phyloP scores from a whole-genome alignment of 192 early-diverging fungal species.

The Coemansia sp. region DNA sequence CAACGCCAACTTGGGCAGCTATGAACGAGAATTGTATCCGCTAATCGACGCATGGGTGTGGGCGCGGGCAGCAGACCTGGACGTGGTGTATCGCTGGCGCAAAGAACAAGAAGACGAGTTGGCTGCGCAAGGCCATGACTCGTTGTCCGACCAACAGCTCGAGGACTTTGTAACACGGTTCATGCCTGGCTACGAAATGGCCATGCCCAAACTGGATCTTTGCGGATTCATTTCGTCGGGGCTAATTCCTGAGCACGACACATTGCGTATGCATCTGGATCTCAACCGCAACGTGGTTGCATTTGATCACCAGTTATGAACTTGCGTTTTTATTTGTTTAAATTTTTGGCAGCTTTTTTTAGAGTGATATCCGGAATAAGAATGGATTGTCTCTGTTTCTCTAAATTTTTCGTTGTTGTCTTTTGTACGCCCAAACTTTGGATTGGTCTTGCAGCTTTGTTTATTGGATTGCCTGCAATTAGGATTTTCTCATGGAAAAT shows the following conservation, averaged over 20 bases:
- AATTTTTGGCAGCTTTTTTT: neutral
- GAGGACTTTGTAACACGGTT: constrained; percentile 81
- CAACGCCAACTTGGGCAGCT: constrained; percentile 40
- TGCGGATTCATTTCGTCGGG: constrained; percentile 42
- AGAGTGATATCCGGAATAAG: constrained; percentile 1
- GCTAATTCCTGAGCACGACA: constrained; percentile 14
- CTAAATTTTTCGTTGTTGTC: neutral
- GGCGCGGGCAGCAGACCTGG: constrained; percentile 60
- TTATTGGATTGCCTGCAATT: neutral
- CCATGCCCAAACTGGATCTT: constrained; percentile 33
- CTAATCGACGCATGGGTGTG: constrained; percentile 78
- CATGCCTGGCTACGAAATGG: constrained; percentile 78
- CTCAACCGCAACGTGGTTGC: constrained; percentile 39
- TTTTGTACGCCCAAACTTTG: neutral
- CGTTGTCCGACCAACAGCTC: constrained; percentile 74
- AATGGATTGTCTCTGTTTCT: neutral
- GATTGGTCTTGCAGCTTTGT: neutral
- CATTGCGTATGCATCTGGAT: constrained; percentile 50
- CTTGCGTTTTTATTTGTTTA: neutral
- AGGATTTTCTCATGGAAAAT: neutral
- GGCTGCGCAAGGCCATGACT: constrained; percentile 40
- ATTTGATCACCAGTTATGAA: constrained; percentile 35
- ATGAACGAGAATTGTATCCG: constrained; percentile 62
- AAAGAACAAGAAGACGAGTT: constrained; percentile 77
- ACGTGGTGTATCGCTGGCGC: constrained; percentile 82